Evolutionary conservation across 257 asterid genomes (phyloP), one percentile per base, ranked within the genome.

Genomic region (Salvia splendens): DNA sequence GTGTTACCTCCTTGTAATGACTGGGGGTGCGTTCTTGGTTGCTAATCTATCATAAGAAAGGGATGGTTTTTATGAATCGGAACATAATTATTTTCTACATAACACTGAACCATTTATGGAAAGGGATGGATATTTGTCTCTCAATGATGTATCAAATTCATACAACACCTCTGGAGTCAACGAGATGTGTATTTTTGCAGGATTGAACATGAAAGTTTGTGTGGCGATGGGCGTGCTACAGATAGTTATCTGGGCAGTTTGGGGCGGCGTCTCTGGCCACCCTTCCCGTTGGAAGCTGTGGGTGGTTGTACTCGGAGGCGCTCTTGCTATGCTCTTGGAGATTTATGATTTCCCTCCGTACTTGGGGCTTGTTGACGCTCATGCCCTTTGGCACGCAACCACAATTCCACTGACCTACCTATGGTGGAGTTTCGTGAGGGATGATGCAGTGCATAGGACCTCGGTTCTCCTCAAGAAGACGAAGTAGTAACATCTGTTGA

Each of bases 381-480:
- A 87, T 70, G 90, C 92, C 45, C 79, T 92, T 30, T 81, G 88
- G 94, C 98, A 87, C 16, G 98, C 92, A 74, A 81, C 92, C 38
- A 81, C 90, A 12, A 84, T 89, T 61, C 94, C 96, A 2, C 85
- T 89, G 20, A 78, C 92, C 54, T 89, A 81, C 73, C 74, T 89
- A 2, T 84, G 93, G 89, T 89, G 96, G 98, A 92, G 91, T 74
- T 92, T 92, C 47, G 83, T 76, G 30, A 71, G 84, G 79, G 95
- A 85, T 38, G 98, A 89, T 64, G 81, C 89, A 11, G 95, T 84
- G 80, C 79, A 77, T 77, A 76, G 90, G 77, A 86, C 96, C 51
- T 72, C 79, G 8, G 16, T 60, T 63, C 92, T 88, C 69, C 51
- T 76, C 79, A 88, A 83, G 85, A 91, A 91, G 82, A 62, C 72